phyloP scores from a whole-genome alignment of 805 yeast genomes.

The Candida succiphila region DNA sequence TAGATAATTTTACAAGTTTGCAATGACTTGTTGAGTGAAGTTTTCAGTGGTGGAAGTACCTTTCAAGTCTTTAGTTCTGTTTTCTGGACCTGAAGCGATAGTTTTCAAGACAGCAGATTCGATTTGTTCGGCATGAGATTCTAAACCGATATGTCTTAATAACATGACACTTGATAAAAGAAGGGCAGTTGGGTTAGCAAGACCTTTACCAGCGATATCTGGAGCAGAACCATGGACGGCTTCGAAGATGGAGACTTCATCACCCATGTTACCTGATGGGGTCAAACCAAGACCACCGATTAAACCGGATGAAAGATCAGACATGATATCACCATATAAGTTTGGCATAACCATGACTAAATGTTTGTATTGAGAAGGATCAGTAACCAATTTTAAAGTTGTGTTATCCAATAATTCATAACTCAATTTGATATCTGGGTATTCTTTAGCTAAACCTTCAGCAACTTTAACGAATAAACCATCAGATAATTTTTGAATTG shows the following conservation, averaged over 20 bases:
- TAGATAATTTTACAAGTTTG: constrained; percentile 45
- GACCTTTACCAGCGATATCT: constrained; percentile 97
- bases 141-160: constrained; percentile 96
- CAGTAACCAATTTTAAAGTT: constrained; percentile 79
- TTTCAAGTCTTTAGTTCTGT: constrained; percentile 94
- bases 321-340: constrained; percentile 98
- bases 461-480: constrained; percentile 94
- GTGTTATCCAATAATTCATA: constrained; percentile 94
- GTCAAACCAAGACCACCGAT: constrained; percentile 99
- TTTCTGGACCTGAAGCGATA: constrained; percentile 90
- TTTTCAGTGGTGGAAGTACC: constrained; percentile 84
- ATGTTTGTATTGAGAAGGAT: constrained; percentile 80
- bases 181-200: constrained; percentile 98
- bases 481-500: constrained; percentile 96
- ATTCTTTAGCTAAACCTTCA: constrained; percentile 79
- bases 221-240: constrained; percentile 99
- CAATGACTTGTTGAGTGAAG: constrained; percentile 88
- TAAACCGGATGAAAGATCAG: constrained; percentile 94
- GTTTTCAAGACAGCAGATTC: constrained; percentile 82
- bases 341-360: constrained; percentile 96
- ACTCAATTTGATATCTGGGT: constrained; percentile 78
- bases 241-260: constrained; percentile 94
- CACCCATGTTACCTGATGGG: constrained; percentile 99
- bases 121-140: constrained; percentile 71
- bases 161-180: constrained; percentile 95